A percentile compares a stretch with the other conserved stretches of the same genome.
Evolutionary conservation across 371 early-diverging fungal species (phyloP).

Genomic region (Haplosporangium sp.): DNA sequence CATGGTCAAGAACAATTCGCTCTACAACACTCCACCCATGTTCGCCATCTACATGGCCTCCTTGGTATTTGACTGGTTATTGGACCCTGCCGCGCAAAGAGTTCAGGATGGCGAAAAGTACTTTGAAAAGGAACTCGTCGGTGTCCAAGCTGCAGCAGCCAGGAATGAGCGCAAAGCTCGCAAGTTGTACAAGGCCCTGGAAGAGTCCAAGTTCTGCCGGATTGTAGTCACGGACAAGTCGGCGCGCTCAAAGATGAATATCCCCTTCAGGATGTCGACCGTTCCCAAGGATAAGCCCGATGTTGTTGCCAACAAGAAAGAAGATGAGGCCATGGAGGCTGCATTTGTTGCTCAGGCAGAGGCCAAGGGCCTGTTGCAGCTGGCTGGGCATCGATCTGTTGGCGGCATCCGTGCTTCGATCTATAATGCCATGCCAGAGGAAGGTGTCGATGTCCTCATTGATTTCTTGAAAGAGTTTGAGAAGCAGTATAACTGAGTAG

Average conservation of each 20-base stretch:
- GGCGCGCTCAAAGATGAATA: constrained; percentile 90
- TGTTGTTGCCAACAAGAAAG: constrained; percentile 33
- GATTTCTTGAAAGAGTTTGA: constrained; percentile 86
- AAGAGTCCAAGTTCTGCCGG: constrained; percentile 71
- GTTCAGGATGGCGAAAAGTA: constrained; percentile 40
- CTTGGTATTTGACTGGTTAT: constrained; percentile 86
- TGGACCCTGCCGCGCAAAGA: constrained; percentile 35
- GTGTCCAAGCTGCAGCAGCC: constrained; percentile 72
- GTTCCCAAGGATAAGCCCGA: constrained; percentile 26
- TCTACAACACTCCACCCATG: constrained; percentile 98
- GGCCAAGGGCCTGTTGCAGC: constrained; percentile 80
- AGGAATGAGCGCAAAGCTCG: constrained; percentile 74
- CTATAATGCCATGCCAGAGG: constrained; percentile 93
- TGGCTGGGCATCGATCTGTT: constrained; percentile 94
- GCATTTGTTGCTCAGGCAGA: constrained; percentile 86
- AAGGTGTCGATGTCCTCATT: constrained; percentile 81
- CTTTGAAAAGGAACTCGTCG: constrained; percentile 70
- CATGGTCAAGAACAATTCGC: constrained; percentile 81
- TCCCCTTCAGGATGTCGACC: constrained; percentile 82
- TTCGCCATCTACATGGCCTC: constrained; percentile 94
- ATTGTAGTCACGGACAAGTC: constrained; percentile 70
- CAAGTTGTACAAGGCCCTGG: constrained; percentile 79
- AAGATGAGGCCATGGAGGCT: constrained; percentile 76
- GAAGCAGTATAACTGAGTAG: constrained; percentile 35
- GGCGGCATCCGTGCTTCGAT: constrained; percentile 95